phyloP scores from a whole-genome alignment of 1,139 yeast genomes.

The Debaryomycetaceae sp. region DNA sequence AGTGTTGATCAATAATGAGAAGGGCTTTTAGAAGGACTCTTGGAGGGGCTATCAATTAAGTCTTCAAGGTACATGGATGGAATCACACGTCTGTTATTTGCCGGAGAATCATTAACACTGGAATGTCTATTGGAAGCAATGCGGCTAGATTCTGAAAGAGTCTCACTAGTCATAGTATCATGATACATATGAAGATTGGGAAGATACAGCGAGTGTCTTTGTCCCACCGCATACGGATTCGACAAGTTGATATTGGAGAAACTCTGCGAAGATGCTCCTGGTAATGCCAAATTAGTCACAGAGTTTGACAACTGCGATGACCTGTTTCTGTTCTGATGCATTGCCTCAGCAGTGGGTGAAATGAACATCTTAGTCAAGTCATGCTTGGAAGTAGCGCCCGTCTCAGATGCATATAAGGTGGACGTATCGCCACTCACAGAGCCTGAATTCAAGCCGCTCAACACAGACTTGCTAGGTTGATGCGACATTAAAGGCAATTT shows the following conservation, averaged over 20 bases:
- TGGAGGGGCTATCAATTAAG: slow-evolving; percentile 38
- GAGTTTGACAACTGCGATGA: slow-evolving; percentile 23
- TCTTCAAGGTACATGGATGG: slow-evolving; percentile 60
- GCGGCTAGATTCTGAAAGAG: not conserved
- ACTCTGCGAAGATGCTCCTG: slow-evolving; percentile 12
- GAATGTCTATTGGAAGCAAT: not conserved
- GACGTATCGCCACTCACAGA: slow-evolving; percentile 34
- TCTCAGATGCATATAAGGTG: slow-evolving; percentile 36
- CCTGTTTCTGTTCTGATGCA: slow-evolving; percentile 42
- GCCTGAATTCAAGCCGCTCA: slow-evolving; percentile 11
- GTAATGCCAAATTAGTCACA: slow-evolving; percentile 21
- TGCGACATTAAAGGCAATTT: slow-evolving; percentile 37
- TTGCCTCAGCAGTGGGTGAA: slow-evolving; percentile 77
- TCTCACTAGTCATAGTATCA: not conserved
- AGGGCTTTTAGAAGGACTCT: not conserved
- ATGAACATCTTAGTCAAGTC: slow-evolving; percentile 58
- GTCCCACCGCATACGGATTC: not conserved
- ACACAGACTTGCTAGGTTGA: slow-evolving; percentile 18
- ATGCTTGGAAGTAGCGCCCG: slow-evolving; percentile 33
- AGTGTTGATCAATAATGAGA: not conserved
- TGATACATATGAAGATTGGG: not conserved
- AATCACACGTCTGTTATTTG: slow-evolving; percentile 31
- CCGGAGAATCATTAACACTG: slow-evolving; percentile 3
- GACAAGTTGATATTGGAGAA: not conserved
- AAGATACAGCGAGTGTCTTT: not conserved